Percentiles rank a stretch among this genome's conserved stretches.
These are phyloP conservation scores for Cetraspora pellucida DNA, from an alignment of 192 early-diverging fungal genomes.

Conservation along the genomic window DNA sequence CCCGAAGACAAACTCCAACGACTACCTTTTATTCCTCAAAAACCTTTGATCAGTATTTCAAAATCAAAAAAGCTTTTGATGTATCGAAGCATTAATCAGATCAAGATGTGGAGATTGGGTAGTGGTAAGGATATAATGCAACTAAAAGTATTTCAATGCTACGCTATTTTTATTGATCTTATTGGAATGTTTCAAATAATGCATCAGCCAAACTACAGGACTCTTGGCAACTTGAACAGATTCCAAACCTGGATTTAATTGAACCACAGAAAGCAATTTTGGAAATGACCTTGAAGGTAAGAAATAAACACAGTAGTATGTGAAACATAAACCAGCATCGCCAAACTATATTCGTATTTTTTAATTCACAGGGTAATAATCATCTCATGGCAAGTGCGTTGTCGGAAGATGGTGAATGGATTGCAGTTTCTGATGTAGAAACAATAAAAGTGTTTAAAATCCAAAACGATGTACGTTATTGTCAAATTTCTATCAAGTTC, in stretches of 20 bases:
- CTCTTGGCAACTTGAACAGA: conserved; percentile 29
- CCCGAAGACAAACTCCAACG: conserved; percentile 63
- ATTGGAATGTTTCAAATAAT: not conserved
- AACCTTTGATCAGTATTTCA: conserved; percentile 56
- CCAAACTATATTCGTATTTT: not conserved
- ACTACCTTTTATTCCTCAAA: conserved; percentile 66
- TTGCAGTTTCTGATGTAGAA: conserved; percentile 81
- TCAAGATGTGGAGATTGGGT: conserved; percentile 87
- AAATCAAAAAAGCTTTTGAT: conserved; percentile 66
- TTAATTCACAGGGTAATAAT: conserved; percentile 39
- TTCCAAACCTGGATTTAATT: conserved; percentile 54
- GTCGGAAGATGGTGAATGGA: conserved; percentile 80
- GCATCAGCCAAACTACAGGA: not conserved
- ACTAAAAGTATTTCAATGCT: not conserved
- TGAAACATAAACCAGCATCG: too few species aligned
- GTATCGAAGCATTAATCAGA: conserved; percentile 62
- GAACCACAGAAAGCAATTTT: conserved; percentile 71
- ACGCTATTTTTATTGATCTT: not conserved
- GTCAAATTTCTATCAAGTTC: not conserved
- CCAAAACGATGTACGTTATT: conserved; percentile 49
- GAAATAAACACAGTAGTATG: too few species aligned
- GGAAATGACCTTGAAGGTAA: conserved; percentile 74
- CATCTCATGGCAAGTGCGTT: conserved; percentile 74
- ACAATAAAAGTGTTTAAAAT: conserved; percentile 68
- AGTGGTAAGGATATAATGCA: conserved; percentile 44